Evolutionary conservation across 2,329 filamentous ascomycete species (phyloP), one percentile per base, ranked within the genome.

Genomic region (Aspergillus latus): DNA sequence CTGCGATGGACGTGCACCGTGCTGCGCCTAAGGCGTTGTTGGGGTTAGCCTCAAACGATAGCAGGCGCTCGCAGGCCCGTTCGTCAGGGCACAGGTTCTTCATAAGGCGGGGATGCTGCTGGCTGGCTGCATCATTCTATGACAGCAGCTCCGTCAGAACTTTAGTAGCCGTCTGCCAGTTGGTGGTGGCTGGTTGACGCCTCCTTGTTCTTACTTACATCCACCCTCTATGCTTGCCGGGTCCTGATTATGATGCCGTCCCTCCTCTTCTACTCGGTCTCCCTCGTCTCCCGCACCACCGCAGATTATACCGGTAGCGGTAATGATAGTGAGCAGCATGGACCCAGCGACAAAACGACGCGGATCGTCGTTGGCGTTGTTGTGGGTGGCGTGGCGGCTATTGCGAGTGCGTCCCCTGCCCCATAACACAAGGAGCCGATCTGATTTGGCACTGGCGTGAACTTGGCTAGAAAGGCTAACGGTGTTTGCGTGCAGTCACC

Each of bases 321-420:
- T 30, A 32, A 29, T 40, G 52, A 55, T 26, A 15, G 6, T 15
- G 26, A 40, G 13, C 13, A 52, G 28, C n/a, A 49, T 3, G 39
- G 42, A 1, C 15, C 43, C 13, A 49, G 43, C 47, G 21, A 42
- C 21, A 57, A 57, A 42, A 57, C 54, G 8, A 57, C 54, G 7
- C 57, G 59, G 50, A 65, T 68, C 7, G 66, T 67, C 36, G 66
- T 71, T 43, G 68, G 68, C 4, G 65, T 67, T 2, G 68, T 71
- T 1, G 58, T 70, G 1, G 67, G 68, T n/a, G 62, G 63, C 8
- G 57, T 69, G 47, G 63, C 53, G 13, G 54, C 61, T 42, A 59
- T 67, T 55, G 61, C 63, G 3, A 66, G 68, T 71, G 61, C 52
- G 68, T 44, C 21, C 3, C 44, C 42, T 36, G 43, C 30, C n/a